phyloP scores from a whole-genome alignment of 176 grass and related monocot species.

The Pontederia crassipes region DNA sequence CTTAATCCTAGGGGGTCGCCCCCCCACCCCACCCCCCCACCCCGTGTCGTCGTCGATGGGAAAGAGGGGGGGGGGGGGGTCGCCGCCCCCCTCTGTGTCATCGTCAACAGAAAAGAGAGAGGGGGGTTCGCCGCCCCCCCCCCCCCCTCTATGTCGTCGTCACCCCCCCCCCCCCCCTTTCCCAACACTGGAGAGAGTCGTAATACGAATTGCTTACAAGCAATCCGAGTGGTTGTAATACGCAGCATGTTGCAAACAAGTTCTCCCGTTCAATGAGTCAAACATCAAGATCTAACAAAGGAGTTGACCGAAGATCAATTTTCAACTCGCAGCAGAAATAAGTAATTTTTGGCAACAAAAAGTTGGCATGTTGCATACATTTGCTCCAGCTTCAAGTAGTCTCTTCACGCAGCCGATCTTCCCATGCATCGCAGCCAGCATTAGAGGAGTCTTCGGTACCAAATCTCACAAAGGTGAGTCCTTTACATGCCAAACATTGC shows the following conservation, averaged over 20 bases:
- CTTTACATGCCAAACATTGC: background rate
- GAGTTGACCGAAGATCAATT: background rate
- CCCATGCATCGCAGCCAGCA: slow-evolving; percentile 76
- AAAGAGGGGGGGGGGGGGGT: no score
- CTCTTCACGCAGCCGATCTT: slow-evolving; percentile 69
- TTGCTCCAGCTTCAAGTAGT: slow-evolving; percentile 64
- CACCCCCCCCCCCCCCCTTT: no score
- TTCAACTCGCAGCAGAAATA: background rate
- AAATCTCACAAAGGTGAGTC: slow-evolving; percentile 14
- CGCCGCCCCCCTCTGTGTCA: no score
- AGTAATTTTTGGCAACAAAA: no score
- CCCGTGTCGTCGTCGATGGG: no score
- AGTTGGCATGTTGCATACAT: slow-evolving; percentile 29
- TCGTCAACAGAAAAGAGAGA: no score
- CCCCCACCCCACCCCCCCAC: no score
- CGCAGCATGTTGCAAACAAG: slow-evolving; percentile 70
- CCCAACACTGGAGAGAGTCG: no score
- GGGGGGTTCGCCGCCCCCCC: no score
- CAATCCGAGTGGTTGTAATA: slow-evolving; percentile 72
- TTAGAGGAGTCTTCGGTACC: slow-evolving; percentile 49
- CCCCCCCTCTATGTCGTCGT: no score
- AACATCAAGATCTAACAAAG: slow-evolving; percentile 84
- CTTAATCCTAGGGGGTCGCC: no score
- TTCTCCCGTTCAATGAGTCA: slow-evolving; percentile 68
- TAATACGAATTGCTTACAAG: slow-evolving; percentile 56